Conservation (phyloP, 1,284 basidiomycete genomes). For the Ustilago xerochloae region DNA sequence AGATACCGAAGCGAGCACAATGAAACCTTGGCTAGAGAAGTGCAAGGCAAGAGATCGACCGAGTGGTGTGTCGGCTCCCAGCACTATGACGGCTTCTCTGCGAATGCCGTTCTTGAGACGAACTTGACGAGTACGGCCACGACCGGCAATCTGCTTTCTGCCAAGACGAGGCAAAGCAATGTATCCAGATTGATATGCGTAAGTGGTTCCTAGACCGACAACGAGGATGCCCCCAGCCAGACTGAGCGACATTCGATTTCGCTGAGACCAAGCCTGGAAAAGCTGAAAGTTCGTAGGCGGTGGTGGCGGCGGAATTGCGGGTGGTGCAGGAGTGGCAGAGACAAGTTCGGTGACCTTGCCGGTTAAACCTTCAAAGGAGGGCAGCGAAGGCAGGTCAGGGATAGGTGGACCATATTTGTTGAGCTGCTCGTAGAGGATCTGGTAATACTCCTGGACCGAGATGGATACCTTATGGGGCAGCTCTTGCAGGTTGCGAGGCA, state of each 20-base stretch:
- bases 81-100: conserved; percentile 61
- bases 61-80: conserved; percentile 65
- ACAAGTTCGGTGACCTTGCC: conserved; percentile 38
- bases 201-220: conserved; percentile 41
- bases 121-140: conserved; percentile 34
- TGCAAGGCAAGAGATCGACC: conserved; percentile 56
- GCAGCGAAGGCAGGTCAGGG: conserved; percentile 37
- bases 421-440: conserved; percentile 52
- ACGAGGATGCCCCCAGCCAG: conserved; percentile 31
- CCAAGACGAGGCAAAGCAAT: conserved; percentile 44
- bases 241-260: conserved; percentile 23
- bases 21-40: conserved; percentile 57
- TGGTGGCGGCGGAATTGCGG: conserved; percentile 44
- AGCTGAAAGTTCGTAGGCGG: conserved; percentile 38
- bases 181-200: conserved; percentile 37
- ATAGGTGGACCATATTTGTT: conserved; percentile 56
- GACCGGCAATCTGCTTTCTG: conserved; percentile 19
- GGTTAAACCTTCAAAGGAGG: conserved; percentile 42
- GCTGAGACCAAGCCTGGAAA: conserved; percentile 21
- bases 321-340: conserved; percentile 21
- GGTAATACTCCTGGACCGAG: conserved; percentile 53
- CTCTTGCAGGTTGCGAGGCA: conserved; percentile 54
- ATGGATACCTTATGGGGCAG: conserved; percentile 55
- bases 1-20: conserved; percentile 62
- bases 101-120: conserved; percentile 49